Conservation (phyloP, 2,329 filamentous ascomycete species). For the Blastomyces parvus region DNA sequence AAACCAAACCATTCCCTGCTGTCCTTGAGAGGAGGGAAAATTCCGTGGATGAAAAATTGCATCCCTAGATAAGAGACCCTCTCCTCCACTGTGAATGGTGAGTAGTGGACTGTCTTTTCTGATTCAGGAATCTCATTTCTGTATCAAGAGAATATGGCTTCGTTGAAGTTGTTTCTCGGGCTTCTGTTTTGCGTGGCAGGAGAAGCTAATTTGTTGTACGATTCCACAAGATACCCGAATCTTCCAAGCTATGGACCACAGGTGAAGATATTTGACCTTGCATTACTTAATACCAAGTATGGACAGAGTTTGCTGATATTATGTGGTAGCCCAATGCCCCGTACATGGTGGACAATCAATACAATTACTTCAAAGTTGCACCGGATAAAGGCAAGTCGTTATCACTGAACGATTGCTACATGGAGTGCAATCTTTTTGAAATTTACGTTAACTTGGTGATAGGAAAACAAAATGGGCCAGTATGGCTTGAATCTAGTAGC, state of each 20-base stretch:
- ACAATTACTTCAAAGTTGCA: conserved; percentile 4
- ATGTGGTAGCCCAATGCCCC: conserved; percentile 4
- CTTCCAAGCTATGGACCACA: conserved; percentile 6
- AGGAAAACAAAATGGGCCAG: conserved; percentile 9
- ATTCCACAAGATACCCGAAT: background rate
- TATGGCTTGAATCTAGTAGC: conserved; percentile 4
- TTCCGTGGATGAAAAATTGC: too few relatives aligned
- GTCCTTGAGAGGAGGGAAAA: too few relatives aligned
- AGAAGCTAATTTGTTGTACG: background rate
- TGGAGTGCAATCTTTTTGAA: background rate
- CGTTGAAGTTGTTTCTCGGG: background rate
- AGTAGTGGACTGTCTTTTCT: background rate
- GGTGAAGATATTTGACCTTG: conserved; percentile 2
- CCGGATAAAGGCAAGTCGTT: conserved; percentile 1
- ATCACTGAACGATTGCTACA: too few relatives aligned
- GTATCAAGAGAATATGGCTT: background rate
- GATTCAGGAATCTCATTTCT: background rate
- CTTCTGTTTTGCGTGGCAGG: background rate
- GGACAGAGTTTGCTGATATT: background rate
- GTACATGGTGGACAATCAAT: conserved; percentile 7
- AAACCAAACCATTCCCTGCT: too few relatives aligned
- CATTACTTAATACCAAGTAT: background rate
- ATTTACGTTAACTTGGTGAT: background rate
- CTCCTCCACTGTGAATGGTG: too few relatives aligned
- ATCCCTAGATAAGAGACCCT: too few relatives aligned